Evolutionary conservation across 805 yeast genomes (phyloP), one percentile per base, ranked within the genome.

Genomic region (Kodamaea laetipori): DNA sequence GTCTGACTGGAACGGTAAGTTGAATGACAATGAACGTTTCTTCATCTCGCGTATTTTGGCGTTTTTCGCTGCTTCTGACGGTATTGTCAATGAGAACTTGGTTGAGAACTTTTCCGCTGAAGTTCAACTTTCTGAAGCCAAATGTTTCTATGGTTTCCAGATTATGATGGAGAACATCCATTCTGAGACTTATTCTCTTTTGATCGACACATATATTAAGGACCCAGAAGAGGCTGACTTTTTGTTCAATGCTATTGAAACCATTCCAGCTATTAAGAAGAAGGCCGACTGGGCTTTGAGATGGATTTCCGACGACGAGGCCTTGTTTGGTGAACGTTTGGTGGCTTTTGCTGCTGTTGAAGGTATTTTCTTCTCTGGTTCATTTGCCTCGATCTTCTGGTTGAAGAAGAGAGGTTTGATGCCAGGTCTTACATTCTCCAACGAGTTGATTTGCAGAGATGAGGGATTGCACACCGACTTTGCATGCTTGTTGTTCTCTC

Each of bases 91-190:
- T 65, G 99, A 92, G 75, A 92, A 92, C 73, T 80, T 92, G 66
- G 97, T 92, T 50, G 98, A 92, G 73, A 90, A 95, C 66, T 92
- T 92, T 74, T 84, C 95, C 45, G 96, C 96, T 52, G 98, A 92
- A 73, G 97, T 94, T 48, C 97, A 90, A 71, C 73, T 88, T 52
- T 94, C 99, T 45, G 99, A 92, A 76, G 99, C 98, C 59, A 90
- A 92, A 70, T 90, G 97, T 69, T 94, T 92, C 78, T 92, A 92
- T 68, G 99, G 99, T 37, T 92, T 94, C 87, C 99, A 92, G 76
- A 94, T 92, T 70, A 90, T 90, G 98, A 94, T 94, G 92, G 99
- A 92, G 75, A 92, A 94, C 78, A 94, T 92, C 63, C 99, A 92
- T 71, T 84, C 97, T 17, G 99, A 92, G 75, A 94, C 97, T 37